Percentiles rank a stretch among this genome's conserved stretches.
Evolutionary conservation across 129 eudicot species (phyloP).

Genomic region (Tagetes patula): DNA sequence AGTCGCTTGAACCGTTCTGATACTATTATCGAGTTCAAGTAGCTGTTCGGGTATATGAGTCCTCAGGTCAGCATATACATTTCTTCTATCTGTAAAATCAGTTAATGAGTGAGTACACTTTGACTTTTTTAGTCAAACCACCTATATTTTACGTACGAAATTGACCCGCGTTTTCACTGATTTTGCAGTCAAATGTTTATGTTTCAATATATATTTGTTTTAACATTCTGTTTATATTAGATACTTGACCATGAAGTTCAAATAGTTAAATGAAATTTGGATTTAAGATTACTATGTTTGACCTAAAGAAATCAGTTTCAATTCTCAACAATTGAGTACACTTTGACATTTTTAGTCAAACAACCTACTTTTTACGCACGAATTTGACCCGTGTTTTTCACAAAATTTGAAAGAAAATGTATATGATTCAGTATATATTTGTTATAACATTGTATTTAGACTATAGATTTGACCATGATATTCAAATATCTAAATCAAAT

Average conservation of each 20-base stretch:
- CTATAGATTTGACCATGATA: not conserved
- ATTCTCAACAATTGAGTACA: not conserved
- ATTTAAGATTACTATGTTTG: conserved; percentile 5
- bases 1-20: conserved; percentile 83
- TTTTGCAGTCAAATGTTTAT: not conserved
- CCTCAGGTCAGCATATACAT: conserved; percentile 59
- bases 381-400: not conserved
- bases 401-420: not conserved
- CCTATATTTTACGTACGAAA: not conserved
- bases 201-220: not conserved
- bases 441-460: not conserved
- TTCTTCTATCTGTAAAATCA: conserved; percentile 68
- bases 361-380: not conserved
- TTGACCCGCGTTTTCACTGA: not conserved
- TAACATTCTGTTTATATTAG: not conserved
- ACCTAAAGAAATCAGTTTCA: conserved; percentile 33
- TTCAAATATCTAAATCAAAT: not conserved
- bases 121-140: conserved; percentile 30
- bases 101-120: conserved; percentile 4
- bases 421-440: not conserved
- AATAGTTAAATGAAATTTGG: not conserved
- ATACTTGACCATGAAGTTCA: not conserved
- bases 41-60: conserved; percentile 77
- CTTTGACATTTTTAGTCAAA: conserved; percentile 29
- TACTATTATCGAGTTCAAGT: conserved; percentile 58